Evolutionary conservation across 768 basidiomycete genomes (phyloP).

Genomic region (Amylocystis lapponica): DNA sequence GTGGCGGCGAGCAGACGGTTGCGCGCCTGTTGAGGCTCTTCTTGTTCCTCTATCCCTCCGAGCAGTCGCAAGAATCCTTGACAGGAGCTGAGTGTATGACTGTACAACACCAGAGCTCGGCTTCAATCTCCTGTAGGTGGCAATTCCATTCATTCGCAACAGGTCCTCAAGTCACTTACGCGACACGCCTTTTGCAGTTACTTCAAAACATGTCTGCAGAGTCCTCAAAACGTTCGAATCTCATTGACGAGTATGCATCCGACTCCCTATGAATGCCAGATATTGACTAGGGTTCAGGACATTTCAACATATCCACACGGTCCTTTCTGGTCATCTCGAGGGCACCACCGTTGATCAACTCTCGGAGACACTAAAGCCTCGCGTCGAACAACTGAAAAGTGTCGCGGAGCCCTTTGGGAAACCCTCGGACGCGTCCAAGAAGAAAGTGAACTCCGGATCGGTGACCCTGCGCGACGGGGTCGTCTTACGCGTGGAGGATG

Average conservation of each 20-base stretch:
- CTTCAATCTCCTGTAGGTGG: too few species aligned
- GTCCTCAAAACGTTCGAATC: conserved; percentile 56
- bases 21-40: neutral
- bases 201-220: conserved; percentile 35
- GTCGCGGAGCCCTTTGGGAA: conserved; percentile 62
- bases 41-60: neutral
- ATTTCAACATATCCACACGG: conserved; percentile 55
- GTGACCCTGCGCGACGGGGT: conserved; percentile 67
- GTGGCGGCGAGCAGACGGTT: neutral
- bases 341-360: conserved; percentile 54
- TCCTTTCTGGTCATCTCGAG: conserved; percentile 55
- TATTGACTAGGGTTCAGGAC: conserved; percentile 36
- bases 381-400: conserved; percentile 50
- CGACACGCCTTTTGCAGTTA: conserved; percentile 13
- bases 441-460: conserved; percentile 59
- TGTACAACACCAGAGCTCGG: too few species aligned
- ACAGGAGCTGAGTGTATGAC: too few species aligned
- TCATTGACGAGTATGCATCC: conserved; percentile 61
- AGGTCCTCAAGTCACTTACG: too few species aligned
- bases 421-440: conserved; percentile 62
- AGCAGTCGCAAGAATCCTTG: too few species aligned
- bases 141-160: too few species aligned
- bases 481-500: conserved; percentile 55
- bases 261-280: neutral
- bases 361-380: conserved; percentile 50